These are phyloP conservation scores for Lepidium africanum DNA, from an alignment of 345 rosid genomes.

Conservation along the genomic window DNA sequence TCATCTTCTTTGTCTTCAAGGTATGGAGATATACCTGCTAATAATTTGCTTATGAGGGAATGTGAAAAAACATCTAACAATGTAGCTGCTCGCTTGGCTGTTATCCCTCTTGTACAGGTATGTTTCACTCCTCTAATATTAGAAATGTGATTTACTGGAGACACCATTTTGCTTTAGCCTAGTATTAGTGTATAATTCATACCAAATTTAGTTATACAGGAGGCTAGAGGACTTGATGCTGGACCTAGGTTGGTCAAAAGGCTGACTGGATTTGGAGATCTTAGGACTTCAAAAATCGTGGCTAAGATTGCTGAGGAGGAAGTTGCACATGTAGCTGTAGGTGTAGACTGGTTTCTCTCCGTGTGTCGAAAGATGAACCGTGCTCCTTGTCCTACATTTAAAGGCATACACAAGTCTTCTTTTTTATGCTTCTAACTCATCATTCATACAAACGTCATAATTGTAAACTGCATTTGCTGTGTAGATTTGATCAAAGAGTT, in stretches of 20 bases:
- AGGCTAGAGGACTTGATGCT: conserved; percentile 97
- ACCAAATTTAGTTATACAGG: conserved; percentile 36
- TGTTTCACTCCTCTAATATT: not conserved
- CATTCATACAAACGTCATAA: not conserved
- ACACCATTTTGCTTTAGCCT: not conserved
- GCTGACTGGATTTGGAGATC: conserved; percentile 78
- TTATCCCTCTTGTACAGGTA: conserved; percentile 29
- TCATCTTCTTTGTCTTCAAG: conserved; percentile 24
- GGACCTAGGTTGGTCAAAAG: conserved; percentile 89
- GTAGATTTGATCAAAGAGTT: conserved; percentile 71
- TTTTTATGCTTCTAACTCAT: not conserved
- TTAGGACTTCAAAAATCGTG: conserved; percentile 63
- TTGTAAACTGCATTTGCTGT: not conserved
- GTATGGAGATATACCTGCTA: conserved; percentile 95
- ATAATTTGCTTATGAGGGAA: conserved; percentile 83
- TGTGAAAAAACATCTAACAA: conserved; percentile 71
- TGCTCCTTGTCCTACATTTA: conserved; percentile 73
- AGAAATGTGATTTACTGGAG: not conserved
- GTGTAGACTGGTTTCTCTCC: conserved; percentile 74
- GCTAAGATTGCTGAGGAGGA: conserved; percentile 82
- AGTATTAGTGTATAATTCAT: not conserved
- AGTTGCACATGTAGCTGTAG: conserved; percentile 93
- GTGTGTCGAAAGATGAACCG: conserved; percentile 60
- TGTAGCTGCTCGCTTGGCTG: conserved; percentile 85
- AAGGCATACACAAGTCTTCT: conserved; percentile 36